Conservation (phyloP, 2,329 filamentous ascomycete genomes). For the Fusarium luffae region DNA sequence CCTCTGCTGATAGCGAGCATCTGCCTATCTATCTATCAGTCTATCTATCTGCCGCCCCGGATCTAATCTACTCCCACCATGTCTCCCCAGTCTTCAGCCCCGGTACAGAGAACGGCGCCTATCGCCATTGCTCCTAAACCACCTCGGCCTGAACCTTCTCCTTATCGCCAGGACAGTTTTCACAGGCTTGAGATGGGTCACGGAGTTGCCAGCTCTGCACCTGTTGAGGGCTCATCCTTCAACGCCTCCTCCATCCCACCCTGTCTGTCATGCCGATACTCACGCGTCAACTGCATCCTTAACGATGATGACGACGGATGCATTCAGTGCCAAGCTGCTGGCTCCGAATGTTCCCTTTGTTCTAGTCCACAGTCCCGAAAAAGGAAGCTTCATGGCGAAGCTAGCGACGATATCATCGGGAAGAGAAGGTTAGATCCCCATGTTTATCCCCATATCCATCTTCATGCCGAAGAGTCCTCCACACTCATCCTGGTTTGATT, state of each 20-base stretch:
- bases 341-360: conserved; percentile 81
- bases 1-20: conserved; percentile 14
- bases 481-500: conserved; percentile 34
- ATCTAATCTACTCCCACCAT: conserved; percentile 52
- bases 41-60: conserved; percentile 18
- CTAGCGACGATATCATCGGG: conserved; percentile 67
- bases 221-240: conserved; percentile 60
- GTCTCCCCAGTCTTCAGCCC: conserved; percentile 60
- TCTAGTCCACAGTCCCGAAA: conserved; percentile 82
- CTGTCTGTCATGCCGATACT: conserved; percentile 79
- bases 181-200: conserved; percentile 62
- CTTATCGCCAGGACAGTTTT: conserved; percentile 59
- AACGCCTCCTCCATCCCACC: conserved; percentile 60
- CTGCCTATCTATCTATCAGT: background rate
- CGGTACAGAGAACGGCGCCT: conserved; percentile 69
- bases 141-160: conserved; percentile 55
- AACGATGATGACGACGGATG: conserved; percentile 79
- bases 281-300: conserved; percentile 81
- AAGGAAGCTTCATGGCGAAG: conserved; percentile 77
- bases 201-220: conserved; percentile 59
- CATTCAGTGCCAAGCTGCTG: conserved; percentile 80
- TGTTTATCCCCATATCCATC: conserved; percentile 28
- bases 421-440: conserved; percentile 74
- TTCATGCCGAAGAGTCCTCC: conserved; percentile 28
- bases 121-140: conserved; percentile 74